phyloP scores from a whole-genome alignment of 108 stramenopile species.

The Cyclotella sp. region DNA sequence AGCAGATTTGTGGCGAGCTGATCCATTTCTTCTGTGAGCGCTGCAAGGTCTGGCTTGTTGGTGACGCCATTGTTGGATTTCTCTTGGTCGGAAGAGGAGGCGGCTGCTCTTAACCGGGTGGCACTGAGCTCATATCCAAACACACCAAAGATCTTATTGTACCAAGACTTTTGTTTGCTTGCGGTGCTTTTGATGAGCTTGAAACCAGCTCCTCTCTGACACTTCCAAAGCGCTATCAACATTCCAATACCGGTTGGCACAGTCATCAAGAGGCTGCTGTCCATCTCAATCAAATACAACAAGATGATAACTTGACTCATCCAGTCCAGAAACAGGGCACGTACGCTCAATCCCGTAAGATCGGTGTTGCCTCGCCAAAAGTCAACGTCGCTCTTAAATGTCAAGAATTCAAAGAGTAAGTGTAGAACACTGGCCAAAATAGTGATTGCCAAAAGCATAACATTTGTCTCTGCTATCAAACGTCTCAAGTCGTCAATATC shows the following conservation, averaged over 20 bases:
- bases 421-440: slow-evolving; percentile 91
- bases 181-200: slow-evolving; percentile 55
- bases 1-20: slow-evolving; percentile 79
- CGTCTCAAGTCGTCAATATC: slow-evolving; percentile 92
- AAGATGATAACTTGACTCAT: slow-evolving; percentile 90
- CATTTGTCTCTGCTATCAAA: slow-evolving; percentile 81
- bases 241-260: slow-evolving; percentile 82
- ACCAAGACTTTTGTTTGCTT: slow-evolving; percentile 52
- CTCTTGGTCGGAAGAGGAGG: slow-evolving; percentile 9
- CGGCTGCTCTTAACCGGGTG: slow-evolving; percentile 59
- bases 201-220: slow-evolving; percentile 75
- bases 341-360: slow-evolving; percentile 83
- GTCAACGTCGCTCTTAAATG: slow-evolving; percentile 93
- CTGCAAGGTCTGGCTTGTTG: slow-evolving; percentile 60
- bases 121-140: slow-evolving; percentile 80
- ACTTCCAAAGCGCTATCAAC: slow-evolving; percentile 87
- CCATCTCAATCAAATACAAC: slow-evolving; percentile 89
- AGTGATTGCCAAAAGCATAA: slow-evolving; percentile 89
- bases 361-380: slow-evolving; percentile 93
- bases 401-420: slow-evolving; percentile 94
- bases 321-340: slow-evolving; percentile 88
- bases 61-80: slow-evolving; percentile 12
- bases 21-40: slow-evolving; percentile 84
- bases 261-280: slow-evolving; percentile 87
- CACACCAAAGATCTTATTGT: slow-evolving; percentile 66